Conservation (phyloP, 345 rosid genomes). For the Atalantia buxifolia region DNA sequence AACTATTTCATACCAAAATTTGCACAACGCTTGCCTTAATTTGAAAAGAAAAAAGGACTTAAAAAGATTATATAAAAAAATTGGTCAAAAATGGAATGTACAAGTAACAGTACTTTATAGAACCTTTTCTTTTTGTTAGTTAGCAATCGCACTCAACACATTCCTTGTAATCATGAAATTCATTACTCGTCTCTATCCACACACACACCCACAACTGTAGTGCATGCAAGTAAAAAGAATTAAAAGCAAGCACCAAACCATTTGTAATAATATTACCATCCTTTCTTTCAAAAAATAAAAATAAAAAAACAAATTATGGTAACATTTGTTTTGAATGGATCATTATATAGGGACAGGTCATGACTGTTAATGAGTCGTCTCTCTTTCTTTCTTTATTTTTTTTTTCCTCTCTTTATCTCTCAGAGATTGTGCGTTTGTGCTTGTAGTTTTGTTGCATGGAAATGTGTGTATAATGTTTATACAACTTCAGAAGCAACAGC, state of each 20-base stretch:
- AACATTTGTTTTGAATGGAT: background rate
- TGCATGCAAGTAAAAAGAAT: background rate
- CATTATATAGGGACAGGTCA: constrained; percentile 30
- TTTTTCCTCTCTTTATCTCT: too few species aligned
- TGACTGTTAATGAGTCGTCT: background rate
- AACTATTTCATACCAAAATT: too few species aligned
- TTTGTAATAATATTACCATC: background rate
- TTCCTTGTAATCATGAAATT: background rate
- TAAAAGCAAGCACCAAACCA: background rate
- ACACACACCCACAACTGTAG: background rate
- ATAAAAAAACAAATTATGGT: too few species aligned
- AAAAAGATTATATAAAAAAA: too few species aligned
- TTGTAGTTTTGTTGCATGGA: constrained; percentile 16
- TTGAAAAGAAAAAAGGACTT: too few species aligned
- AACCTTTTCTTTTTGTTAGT: background rate
- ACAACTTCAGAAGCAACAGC: background rate
- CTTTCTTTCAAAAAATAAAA: background rate
- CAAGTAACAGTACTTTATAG: constrained; percentile 1
- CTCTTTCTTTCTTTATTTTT: background rate
- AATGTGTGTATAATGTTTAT: constrained; percentile 10
- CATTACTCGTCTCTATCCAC: background rate
- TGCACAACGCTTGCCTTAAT: too few species aligned
- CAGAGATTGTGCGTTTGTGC: background rate
- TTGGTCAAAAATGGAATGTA: too few species aligned
- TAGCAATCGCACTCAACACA: background rate